These are phyloP conservation scores for Sindora glabra DNA, from an alignment of 306 rosid genomes.

Conservation along the genomic window DNA sequence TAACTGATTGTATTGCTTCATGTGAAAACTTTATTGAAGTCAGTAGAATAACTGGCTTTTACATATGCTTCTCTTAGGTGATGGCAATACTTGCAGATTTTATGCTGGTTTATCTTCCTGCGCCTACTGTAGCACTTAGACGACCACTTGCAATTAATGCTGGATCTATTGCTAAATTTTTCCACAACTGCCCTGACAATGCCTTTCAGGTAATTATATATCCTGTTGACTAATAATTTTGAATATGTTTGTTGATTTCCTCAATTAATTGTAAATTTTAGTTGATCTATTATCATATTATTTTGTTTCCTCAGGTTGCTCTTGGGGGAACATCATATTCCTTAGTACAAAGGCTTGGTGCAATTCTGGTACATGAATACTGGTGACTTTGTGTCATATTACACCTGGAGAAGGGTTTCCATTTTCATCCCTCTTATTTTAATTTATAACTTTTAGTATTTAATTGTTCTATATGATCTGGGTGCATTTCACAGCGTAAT, in stretches of 20 bases:
- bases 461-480: constrained; percentile 11
- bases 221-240: background rate
- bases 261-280: background rate
- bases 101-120: constrained; percentile 90
- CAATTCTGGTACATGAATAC: constrained; percentile 51
- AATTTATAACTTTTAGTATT: background rate
- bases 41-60: background rate
- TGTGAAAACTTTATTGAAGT: background rate
- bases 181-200: constrained; percentile 91
- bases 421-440: background rate
- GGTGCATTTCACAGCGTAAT: constrained; percentile 55
- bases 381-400: background rate
- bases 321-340: constrained; percentile 49
- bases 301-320: constrained; percentile 31
- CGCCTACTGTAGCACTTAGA: constrained; percentile 82
- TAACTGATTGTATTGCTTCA: background rate
- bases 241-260: constrained; percentile 2
- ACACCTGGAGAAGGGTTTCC: background rate
- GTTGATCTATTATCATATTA: constrained; percentile 1
- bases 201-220: constrained; percentile 70
- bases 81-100: constrained; percentile 97
- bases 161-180: constrained; percentile 70
- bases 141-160: constrained; percentile 60
- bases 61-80: constrained; percentile 35
- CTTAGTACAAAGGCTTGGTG: constrained; percentile 44